Percentiles rank a stretch among this genome's conserved stretches.
phyloP scores from a whole-genome alignment of 2,329 filamentous ascomycete species.

The Cladosporium phlei region DNA sequence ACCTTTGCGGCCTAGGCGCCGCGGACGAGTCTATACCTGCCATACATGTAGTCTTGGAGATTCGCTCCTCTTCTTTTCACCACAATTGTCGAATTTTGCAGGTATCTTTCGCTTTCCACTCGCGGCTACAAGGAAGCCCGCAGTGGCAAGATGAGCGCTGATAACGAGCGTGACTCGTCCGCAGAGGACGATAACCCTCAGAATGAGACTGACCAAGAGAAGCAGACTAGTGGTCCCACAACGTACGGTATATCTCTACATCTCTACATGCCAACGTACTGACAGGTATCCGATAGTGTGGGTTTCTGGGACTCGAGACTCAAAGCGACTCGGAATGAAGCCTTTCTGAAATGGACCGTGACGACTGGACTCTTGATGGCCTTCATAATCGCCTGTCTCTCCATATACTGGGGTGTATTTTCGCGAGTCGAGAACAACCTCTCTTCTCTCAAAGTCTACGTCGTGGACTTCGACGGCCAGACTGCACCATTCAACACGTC shows the following conservation, averaged over 20 bases:
- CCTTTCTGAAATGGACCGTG: constrained; percentile 38
- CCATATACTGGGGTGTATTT: constrained; percentile 59
- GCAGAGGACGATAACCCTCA: background rate
- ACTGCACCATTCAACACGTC: constrained; percentile 46
- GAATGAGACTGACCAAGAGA: constrained; percentile 5
- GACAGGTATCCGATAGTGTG: constrained; percentile 24
- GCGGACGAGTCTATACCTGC: background rate
- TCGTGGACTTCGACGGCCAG: constrained; percentile 61
- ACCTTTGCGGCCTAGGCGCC: background rate
- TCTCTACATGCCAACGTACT: background rate
- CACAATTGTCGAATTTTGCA: background rate
- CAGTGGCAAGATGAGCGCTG: background rate
- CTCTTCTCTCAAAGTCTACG: constrained; percentile 48
- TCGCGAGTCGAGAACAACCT: constrained; percentile 48
- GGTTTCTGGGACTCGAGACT: constrained; percentile 44
- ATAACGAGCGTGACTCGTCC: background rate
- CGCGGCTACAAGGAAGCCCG: background rate
- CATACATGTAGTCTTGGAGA: background rate
- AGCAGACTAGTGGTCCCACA: background rate
- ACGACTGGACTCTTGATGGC: constrained; percentile 49
- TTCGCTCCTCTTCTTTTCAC: background rate
- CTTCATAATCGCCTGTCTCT: constrained; percentile 54
- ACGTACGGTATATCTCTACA: background rate
- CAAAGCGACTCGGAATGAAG: constrained; percentile 36
- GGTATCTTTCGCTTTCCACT: too few relatives aligned